phyloP scores from a whole-genome alignment of 2,329 filamentous ascomycete genomes.

The Macroventuria anomochaeta region DNA sequence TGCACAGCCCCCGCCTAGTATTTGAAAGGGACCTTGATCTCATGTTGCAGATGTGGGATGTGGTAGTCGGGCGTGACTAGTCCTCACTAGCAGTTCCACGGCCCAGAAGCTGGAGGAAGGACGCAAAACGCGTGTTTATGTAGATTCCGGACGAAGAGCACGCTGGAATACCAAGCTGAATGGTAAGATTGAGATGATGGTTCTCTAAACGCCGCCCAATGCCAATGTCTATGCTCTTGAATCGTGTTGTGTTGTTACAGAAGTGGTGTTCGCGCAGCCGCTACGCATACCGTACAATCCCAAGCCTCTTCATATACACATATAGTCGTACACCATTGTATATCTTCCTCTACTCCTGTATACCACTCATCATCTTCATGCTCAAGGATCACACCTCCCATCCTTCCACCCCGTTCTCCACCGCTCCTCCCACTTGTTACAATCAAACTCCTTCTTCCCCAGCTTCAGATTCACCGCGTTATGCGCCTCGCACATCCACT shows the following conservation, averaged over 20 bases:
- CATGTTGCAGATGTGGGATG: conserved; percentile 6
- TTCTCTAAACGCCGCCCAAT: conserved; percentile 21
- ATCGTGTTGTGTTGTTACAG: conserved; percentile 1
- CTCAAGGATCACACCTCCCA: conserved; percentile 65
- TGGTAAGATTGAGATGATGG: background rate
- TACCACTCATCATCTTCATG: background rate
- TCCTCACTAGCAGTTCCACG: background rate
- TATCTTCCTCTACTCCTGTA: background rate
- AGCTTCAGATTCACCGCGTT: conserved; percentile 89
- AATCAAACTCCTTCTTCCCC: conserved; percentile 91
- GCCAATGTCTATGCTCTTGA: conserved; percentile 11
- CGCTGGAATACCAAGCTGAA: background rate
- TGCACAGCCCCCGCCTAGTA: background rate
- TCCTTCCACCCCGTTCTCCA: conserved; percentile 90
- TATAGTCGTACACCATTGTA: conserved; percentile 8
- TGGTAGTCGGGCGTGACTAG: conserved; percentile 1
- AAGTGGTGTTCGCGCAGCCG: background rate
- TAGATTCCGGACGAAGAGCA: background rate
- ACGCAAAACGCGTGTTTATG: background rate
- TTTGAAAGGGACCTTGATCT: background rate
- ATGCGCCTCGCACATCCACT: conserved; percentile 84
- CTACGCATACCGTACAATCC: background rate
- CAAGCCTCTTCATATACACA: background rate
- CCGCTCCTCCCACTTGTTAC: conserved; percentile 86
- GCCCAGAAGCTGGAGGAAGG: background rate